Evolutionary conservation across 1,284 basidiomycete species (phyloP), one percentile per base, ranked within the genome.

Genomic region (Cystobasidiaceae sp.): DNA sequence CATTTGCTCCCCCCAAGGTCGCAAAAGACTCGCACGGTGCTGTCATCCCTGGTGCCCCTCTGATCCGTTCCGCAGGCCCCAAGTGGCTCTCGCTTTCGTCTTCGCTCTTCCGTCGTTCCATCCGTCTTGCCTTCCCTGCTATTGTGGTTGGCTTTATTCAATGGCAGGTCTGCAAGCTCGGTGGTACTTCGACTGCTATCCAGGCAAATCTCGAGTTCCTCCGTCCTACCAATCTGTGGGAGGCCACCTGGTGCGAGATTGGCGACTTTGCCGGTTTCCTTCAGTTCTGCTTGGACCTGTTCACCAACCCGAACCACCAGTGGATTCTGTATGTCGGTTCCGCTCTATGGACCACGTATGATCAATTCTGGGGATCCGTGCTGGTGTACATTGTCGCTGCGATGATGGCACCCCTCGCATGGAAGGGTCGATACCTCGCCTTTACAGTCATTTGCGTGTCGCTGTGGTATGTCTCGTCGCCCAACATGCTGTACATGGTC

Each of bases 311-410:
- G 15, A 76, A 77, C 68, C 76, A 78, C 61, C 71, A 75, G 66
- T 76, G 77, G 70, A 77, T 77, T 74, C 74, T 77, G 56, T 71
- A 71, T 52, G 71, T 75, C 48, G 75, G 75, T n/a, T 76, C 76
- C 44, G 76, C 76, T 52, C 72, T 78, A 4, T 78, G 77, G 77
- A 75, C 77, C 15, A 78, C 77, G 3, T 77, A 77, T 67, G 75
- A 77, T 48, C 77, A 78, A 69, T 75, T 78, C 58, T 78, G 77
- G 77, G 77, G 77, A 13, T 77, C 76, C 60, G 73, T 77, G 48
- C 72, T 76, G 57, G 76, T 77, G 60, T 75, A 78, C 58, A 76
- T 78, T 71, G 71, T 78, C 43, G 73, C 75, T 66, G 75, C 74
- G 11, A 74, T 74, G 44, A 71, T 77, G 46, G 76, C 77, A 44